Conservation (phyloP, 192 early-diverging fungal genomes). For the Rhizophagus sp. region DNA sequence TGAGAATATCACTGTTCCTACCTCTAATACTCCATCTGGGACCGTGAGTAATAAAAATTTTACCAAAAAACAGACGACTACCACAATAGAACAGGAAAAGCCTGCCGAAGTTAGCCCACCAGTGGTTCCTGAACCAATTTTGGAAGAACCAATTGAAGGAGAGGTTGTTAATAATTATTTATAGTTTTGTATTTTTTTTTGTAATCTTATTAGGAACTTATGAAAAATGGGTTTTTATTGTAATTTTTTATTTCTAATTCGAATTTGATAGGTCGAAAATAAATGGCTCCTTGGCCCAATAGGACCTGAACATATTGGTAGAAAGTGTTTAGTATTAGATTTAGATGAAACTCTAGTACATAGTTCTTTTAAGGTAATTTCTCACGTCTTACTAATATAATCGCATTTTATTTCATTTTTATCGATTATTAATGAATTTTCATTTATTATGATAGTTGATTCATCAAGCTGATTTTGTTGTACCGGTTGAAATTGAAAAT, state of each 20-base stretch:
- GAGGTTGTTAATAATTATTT: background rate
- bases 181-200: background rate
- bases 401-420: background rate
- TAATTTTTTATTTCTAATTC: background rate
- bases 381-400: background rate
- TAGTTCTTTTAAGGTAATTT: slow-evolving; percentile 83
- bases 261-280: slow-evolving; percentile 35
- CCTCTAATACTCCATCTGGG: background rate
- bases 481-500: slow-evolving; percentile 91
- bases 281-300: slow-evolving; percentile 69
- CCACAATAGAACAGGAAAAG: background rate
- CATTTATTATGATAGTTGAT: slow-evolving; percentile 38
- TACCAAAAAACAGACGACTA: background rate
- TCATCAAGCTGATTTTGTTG: slow-evolving; percentile 82
- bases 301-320: slow-evolving; percentile 62
- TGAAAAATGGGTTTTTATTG: background rate
- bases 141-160: background rate
- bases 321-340: slow-evolving; percentile 95
- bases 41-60: background rate
- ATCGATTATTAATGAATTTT: background rate
- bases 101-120: background rate
- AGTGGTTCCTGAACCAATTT: background rate
- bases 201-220: background rate
- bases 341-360: slow-evolving; percentile 98
- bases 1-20: background rate